Percentiles rank a stretch among this genome's conserved stretches.
Conservation (phyloP, 2,329 filamentous ascomycete genomes). For the Amesomyces nigricolor region DNA sequence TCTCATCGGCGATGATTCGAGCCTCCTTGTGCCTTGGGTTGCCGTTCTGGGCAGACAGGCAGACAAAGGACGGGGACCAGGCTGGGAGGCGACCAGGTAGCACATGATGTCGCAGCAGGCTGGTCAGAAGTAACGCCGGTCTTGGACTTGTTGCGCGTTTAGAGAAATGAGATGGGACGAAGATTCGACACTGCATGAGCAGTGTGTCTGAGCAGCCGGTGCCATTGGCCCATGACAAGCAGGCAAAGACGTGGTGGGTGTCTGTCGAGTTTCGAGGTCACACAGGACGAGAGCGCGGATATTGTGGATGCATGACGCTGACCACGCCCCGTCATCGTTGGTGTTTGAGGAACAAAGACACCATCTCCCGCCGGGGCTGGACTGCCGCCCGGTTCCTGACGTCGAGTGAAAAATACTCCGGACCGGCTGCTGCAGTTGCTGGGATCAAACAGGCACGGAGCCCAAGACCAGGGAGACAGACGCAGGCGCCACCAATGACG, state of each 20-base stretch:
- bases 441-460: not conserved
- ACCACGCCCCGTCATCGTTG: not conserved
- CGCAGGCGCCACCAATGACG: constrained; percentile 14
- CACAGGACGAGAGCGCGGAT: constrained; percentile 23
- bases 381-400: not conserved
- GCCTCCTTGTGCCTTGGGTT: constrained; percentile 8
- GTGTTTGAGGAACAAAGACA: not conserved
- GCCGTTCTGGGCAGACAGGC: constrained; percentile 2
- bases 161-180: constrained; percentile 3
- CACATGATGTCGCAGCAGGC: constrained; percentile 13
- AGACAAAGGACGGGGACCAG: not conserved
- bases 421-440: not conserved
- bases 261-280: constrained; percentile 22
- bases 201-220: constrained; percentile 3
- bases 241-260: constrained; percentile 20
- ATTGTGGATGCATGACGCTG: constrained; percentile 20
- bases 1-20: constrained; percentile 11
- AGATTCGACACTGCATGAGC: constrained; percentile 17
- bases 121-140: constrained; percentile 6
- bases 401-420: not conserved
- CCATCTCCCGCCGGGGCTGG: not conserved
- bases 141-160: constrained; percentile 17
- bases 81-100: not conserved
- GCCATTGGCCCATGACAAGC: constrained; percentile 20
- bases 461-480: not conserved